Base-by-base conservation (phyloP, 139 green algal species). In the Coelastrella sp. region DNA sequence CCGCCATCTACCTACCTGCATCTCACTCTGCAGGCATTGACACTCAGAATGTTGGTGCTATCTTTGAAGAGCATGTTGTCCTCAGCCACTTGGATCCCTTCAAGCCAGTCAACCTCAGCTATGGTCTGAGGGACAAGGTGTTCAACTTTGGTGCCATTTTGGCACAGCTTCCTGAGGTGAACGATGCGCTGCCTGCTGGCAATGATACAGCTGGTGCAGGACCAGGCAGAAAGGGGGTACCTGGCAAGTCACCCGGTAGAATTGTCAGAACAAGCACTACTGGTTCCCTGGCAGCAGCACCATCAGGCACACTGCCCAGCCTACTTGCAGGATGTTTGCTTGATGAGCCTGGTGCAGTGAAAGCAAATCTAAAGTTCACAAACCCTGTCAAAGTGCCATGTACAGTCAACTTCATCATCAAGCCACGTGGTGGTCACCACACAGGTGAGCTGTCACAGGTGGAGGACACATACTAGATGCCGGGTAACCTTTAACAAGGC, bases 61-160 rank as follows among this genome's bases (percentile, higher is more conserved):
- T 97, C 76, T 97, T 97, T 88, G 94, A 97, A 89, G 94, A 97
- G 93, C 94, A 96, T 81, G 83, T 79, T 32, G 84, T 97, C 40
- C 84, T 88, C 2, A 66, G 45, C 35, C 50, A 79, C 17, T 85
- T 96, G 66, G 94, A 96, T 73, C 90, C 91, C 51, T 91, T 91
- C 60, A 75, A 83, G 37, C 76, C 85, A n/a, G 53, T 92, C 40
- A 88, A 86, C 67, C 89, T 82, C 86, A 89, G 92, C 66, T 96
- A 92, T 86, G 89, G 88, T 0, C 86, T 83, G 30, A 75, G 86
- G 0, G 93, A 96, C 83, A 83, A 86, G 51, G 90, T 92, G 43
- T 97, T 96, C 91, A 93, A 89, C 86, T 96, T 96, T 85, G 94
- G 94, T 2, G 48, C 93, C 2, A 81, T 96, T 23, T 82, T 96